phyloP scores from a whole-genome alignment of 2,329 filamentous ascomycete species.

The Davidsoniella neocaledoniae region DNA sequence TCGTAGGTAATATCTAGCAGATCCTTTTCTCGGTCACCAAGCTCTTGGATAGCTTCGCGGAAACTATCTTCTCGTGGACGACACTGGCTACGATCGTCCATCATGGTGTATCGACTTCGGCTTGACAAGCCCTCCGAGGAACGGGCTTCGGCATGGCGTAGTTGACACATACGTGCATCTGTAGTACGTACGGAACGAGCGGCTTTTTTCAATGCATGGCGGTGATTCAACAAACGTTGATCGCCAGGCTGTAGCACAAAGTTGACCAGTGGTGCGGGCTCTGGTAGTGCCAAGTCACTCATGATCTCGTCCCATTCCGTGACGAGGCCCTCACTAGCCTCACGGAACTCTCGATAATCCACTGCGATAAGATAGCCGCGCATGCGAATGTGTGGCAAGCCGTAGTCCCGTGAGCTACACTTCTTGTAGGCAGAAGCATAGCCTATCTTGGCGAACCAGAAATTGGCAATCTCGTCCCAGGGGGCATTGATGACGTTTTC shows the following conservation, averaged over 20 bases:
- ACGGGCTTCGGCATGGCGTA: constrained; percentile 42
- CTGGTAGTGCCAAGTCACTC: constrained; percentile 26
- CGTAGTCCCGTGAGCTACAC: constrained; percentile 54
- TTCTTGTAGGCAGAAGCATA: constrained; percentile 35
- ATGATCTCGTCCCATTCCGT: constrained; percentile 28
- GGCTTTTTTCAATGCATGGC: constrained; percentile 28
- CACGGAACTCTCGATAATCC: constrained; percentile 22
- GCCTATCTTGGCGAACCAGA: constrained; percentile 27
- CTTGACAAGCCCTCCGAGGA: constrained; percentile 26
- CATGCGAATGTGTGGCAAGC: constrained; percentile 52
- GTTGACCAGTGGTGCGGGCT: constrained; percentile 43
- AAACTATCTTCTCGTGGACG: constrained; percentile 38
- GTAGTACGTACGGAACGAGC: constrained; percentile 15
- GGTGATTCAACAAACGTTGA: constrained; percentile 31
- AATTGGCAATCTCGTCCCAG: constrained; percentile 35
- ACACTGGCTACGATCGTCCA: constrained; percentile 34
- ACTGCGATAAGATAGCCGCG: constrained; percentile 44
- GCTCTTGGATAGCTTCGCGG: constrained; percentile 29
- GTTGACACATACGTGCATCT: constrained; percentile 39
- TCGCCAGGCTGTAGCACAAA: constrained; percentile 44
- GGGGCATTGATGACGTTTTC: constrained; percentile 52
- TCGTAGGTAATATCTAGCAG: constrained; percentile 46
- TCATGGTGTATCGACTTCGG: constrained; percentile 40
- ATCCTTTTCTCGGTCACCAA: constrained; percentile 47
- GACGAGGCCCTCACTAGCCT: constrained; percentile 17